Evolutionary conservation across 176 grass and related monocot genomes (phyloP).

Genomic region (Pontederia crassipes): DNA sequence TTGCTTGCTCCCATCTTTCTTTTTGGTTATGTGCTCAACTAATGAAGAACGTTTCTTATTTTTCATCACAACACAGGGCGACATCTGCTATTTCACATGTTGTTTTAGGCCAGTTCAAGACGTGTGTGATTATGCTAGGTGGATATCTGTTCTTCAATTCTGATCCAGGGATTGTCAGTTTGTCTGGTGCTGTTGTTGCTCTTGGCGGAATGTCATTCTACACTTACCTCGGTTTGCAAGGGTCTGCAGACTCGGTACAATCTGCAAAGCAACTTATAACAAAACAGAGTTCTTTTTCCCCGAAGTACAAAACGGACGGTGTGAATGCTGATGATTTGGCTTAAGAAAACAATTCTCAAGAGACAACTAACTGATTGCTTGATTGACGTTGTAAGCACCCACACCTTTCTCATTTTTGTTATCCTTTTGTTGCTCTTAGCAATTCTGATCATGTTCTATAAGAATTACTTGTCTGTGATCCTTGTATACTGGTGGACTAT

Average conservation of each 20-base stretch:
- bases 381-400: neutral
- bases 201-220: conserved; percentile 85
- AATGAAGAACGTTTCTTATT: neutral
- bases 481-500: too few species aligned
- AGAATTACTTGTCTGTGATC: too few species aligned
- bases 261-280: conserved; percentile 23
- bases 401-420: too few species aligned
- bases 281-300: conserved; percentile 32
- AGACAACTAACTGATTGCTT: neutral
- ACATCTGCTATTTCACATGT: conserved; percentile 85
- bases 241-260: conserved; percentile 28
- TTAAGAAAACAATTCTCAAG: conserved; percentile 12
- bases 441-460: too few species aligned
- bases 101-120: conserved; percentile 93
- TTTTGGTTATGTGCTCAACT: conserved; percentile 2
- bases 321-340: conserved; percentile 36
- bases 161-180: conserved; percentile 65
- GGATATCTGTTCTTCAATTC: conserved; percentile 74
- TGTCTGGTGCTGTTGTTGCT: conserved; percentile 58
- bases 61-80: conserved; percentile 38
- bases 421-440: too few species aligned
- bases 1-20: neutral
- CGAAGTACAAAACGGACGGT: conserved; percentile 44
- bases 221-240: conserved; percentile 45
- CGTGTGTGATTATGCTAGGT: conserved; percentile 69